A percentile compares a stretch with the other conserved stretches of the same genome.
Conservation (phyloP, 768 basidiomycete genomes). For the Lentinula sp. region DNA sequence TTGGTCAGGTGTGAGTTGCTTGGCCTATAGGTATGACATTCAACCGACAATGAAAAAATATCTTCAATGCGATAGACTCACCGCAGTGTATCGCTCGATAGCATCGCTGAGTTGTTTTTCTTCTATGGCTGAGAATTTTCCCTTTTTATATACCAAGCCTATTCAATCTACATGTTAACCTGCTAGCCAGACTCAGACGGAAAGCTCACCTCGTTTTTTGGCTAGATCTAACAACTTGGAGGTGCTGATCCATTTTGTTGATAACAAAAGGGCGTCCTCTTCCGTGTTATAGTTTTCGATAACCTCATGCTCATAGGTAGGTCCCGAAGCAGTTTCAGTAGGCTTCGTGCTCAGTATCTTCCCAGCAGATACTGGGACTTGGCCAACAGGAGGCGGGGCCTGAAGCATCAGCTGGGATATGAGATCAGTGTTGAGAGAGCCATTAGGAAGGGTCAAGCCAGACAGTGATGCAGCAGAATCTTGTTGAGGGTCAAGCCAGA, state of each 20-base stretch:
- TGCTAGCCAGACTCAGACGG: not conserved
- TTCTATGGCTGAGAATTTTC: conserved; percentile 80
- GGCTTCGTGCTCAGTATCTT: conserved; percentile 31
- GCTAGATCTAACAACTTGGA: conserved; percentile 65
- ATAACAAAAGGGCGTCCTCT: conserved; percentile 63
- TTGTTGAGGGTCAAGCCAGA: conserved; percentile 50
- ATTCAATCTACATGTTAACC: conserved; percentile 2
- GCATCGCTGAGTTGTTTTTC: conserved; percentile 60
- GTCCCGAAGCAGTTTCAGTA: conserved; percentile 15
- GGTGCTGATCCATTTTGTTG: conserved; percentile 76
- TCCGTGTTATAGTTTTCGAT: conserved; percentile 35
- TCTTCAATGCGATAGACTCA: conserved; percentile 25
- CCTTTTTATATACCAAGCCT: conserved; percentile 87
- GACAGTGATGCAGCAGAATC: conserved; percentile 14
- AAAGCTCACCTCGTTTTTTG: conserved; percentile 50
- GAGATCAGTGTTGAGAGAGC: conserved; percentile 19
- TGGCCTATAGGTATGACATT: conserved; percentile 28
- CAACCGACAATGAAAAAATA: not conserved
- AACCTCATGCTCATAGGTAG: conserved; percentile 23
- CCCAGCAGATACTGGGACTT: conserved; percentile 36
- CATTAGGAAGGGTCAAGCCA: conserved; percentile 9
- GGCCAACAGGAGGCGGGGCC: conserved; percentile 28
- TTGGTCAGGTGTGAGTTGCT: conserved; percentile 47
- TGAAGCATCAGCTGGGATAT: conserved; percentile 16
- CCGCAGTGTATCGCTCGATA: conserved; percentile 56